Evolutionary conservation across 139 green algal genomes (phyloP), one percentile per base, ranked within the genome.

Genomic region (Volvox africanus): DNA sequence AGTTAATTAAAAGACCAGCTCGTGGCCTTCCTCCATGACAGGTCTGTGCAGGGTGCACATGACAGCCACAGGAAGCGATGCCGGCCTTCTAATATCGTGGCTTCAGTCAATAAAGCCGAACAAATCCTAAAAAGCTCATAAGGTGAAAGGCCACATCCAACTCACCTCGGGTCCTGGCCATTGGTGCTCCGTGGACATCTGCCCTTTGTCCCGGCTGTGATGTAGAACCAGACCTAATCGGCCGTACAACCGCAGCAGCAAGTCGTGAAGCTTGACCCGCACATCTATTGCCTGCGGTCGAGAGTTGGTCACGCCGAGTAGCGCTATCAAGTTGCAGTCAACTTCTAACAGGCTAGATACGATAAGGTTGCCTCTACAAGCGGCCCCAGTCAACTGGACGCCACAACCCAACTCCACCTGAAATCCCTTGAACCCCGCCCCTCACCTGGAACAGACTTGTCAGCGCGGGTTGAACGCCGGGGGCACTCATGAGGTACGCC

Each of bases 401-500:
- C n/a, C n/a, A n/a, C n/a, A n/a, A n/a, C n/a, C n/a, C n/a, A n/a
- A n/a, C n/a, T n/a, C n/a, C n/a, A n/a, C n/a, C n/a, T n/a, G n/a
- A n/a, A n/a, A n/a, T n/a, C n/a, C n/a, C n/a, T n/a, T n/a, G n/a
- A n/a, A n/a, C n/a, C n/a, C n/a, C n/a, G n/a, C n/a, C n/a, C n/a
- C n/a, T 1, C n/a, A 82, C 88, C 67, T 83, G 80, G 79, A 88
- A 87, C 19, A 88, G 80, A 50, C 80, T 79, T 0, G 79, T 87
- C 32, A 83, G 79, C 69, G 61, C 68, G n/a, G 88, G 79, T 80
- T 83, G 92, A 36, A 92, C 89, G 9, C 90, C 95, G 9, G 95
- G 96, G 1, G 95, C 93, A 20, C 92, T 86, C 93, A 96, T 96
- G 65, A 98, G 92, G 92, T 97, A 97, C 28, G 93, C 96, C 21